phyloP scores from a whole-genome alignment of 2,329 filamentous ascomycete genomes.

The Penicillium sp. region DNA sequence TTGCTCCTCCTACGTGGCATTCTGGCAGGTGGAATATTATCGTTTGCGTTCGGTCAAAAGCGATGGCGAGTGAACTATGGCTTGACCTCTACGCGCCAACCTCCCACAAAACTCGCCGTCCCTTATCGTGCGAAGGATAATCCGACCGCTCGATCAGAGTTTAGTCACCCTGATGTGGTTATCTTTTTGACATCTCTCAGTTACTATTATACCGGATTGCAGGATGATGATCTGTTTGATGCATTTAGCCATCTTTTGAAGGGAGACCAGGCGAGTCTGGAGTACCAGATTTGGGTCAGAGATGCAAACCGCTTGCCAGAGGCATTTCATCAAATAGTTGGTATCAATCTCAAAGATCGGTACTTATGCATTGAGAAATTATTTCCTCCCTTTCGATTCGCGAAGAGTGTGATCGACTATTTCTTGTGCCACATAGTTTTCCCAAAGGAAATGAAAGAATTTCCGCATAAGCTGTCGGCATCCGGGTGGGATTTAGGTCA shows the following conservation, averaged over 20 bases:
- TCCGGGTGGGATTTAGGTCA: conserved; percentile 39
- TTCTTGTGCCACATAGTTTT: conserved; percentile 60
- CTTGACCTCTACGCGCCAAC: conserved; percentile 35
- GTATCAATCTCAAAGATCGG: conserved; percentile 58
- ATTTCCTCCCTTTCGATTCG: conserved; percentile 51
- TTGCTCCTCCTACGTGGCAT: conserved; percentile 43
- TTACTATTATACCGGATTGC: conserved; percentile 47
- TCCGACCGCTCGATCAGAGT: conserved; percentile 55
- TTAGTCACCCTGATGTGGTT: conserved; percentile 58
- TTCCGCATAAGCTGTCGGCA: conserved; percentile 58
- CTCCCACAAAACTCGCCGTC: conserved; percentile 55
- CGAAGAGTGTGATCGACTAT: conserved; percentile 58
- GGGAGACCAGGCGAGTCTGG: conserved; percentile 49
- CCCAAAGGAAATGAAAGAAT: conserved; percentile 51
- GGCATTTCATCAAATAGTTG: conserved; percentile 39
- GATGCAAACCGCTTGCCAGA: conserved; percentile 20
- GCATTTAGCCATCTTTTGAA: conserved; percentile 47
- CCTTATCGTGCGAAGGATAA: conserved; percentile 59
- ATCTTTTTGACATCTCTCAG: conserved; percentile 54
- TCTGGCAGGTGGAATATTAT: conserved; percentile 52
- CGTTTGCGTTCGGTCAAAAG: conserved; percentile 53
- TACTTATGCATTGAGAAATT: conserved; percentile 46
- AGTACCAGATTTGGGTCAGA: conserved; percentile 41
- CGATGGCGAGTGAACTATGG: conserved; percentile 66
- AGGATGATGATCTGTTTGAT: conserved; percentile 43